These are phyloP conservation scores for Lepiota venenata DNA, from an alignment of 768 basidiomycete genomes.

Conservation along the genomic window DNA sequence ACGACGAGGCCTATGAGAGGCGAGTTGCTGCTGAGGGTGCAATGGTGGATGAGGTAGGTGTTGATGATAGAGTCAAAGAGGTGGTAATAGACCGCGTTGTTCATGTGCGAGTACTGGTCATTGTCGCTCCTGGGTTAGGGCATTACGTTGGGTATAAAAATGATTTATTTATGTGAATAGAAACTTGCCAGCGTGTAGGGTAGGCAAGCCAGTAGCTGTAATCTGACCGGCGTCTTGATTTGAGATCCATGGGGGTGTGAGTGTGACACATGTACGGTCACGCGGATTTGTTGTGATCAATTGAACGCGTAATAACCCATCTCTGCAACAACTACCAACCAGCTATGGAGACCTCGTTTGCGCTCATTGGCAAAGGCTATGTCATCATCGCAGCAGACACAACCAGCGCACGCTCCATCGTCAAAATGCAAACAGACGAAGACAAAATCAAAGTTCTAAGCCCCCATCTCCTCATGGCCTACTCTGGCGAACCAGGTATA, in stretches of 20 bases:
- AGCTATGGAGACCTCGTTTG: conserved; percentile 88
- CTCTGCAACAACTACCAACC: background rate
- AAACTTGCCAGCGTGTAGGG: conserved; percentile 71
- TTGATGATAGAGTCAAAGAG: conserved; percentile 83
- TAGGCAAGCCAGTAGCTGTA: conserved; percentile 61
- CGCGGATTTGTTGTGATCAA: background rate
- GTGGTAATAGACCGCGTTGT: conserved; percentile 80
- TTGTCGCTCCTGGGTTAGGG: conserved; percentile 83
- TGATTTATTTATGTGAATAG: no score
- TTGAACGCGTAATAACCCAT: conserved; percentile 10
- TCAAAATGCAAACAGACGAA: conserved; percentile 96
- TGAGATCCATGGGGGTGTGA: background rate
- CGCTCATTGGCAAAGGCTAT: conserved; percentile 89
- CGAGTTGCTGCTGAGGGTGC: conserved; percentile 44
- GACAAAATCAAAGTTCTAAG: conserved; percentile 95
- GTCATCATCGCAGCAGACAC: conserved; percentile 92
- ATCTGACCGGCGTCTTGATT: conserved; percentile 45
- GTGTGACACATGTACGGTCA: background rate
- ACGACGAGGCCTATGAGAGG: conserved; percentile 72
- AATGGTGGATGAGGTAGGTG: conserved; percentile 68
- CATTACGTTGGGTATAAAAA: no score
- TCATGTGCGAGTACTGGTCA: conserved; percentile 81
- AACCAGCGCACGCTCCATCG: conserved; percentile 84
- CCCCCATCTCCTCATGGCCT: conserved; percentile 91
- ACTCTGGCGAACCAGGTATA: conserved; percentile 92